Evolutionary conservation across 2,329 filamentous ascomycete species (phyloP).

Genomic region (Colletotrichum destructivum): DNA sequence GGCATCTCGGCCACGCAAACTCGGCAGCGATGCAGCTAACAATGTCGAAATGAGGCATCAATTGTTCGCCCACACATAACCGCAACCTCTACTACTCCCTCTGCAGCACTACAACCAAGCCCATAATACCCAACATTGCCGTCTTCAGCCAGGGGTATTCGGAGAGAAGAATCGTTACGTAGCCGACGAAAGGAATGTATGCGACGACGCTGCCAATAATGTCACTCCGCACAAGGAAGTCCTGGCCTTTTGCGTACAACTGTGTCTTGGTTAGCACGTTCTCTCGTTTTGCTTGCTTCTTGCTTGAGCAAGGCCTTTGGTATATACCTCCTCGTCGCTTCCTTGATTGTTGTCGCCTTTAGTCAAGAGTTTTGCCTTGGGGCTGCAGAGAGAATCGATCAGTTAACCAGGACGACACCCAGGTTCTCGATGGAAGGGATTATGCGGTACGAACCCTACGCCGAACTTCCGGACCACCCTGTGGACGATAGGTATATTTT

Average conservation of each 20-base stretch:
- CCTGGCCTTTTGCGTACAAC: constrained; percentile 85
- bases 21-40: not conserved
- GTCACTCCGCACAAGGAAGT: constrained; percentile 88
- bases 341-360: constrained; percentile 96
- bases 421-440: not conserved
- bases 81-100: constrained; percentile 73
- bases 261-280: not conserved
- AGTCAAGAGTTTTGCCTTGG: constrained; percentile 83
- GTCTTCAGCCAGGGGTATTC: constrained; percentile 99
- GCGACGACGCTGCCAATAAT: constrained; percentile 94
- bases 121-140: constrained; percentile 95
- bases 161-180: constrained; percentile 95
- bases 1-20: not conserved
- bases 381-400: constrained; percentile 51
- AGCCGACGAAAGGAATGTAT: constrained; percentile 95
- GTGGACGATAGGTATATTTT: constrained; percentile 98
- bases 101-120: constrained; percentile 91
- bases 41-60: not conserved
- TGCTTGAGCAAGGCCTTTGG: not conserved
- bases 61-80: not conserved
- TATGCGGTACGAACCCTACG: constrained; percentile 60
- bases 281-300: too few relatives aligned
- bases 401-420: not conserved
- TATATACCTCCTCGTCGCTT: constrained; percentile 71
- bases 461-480: constrained; percentile 85